A percentile compares a stretch with the other conserved stretches of the same genome.
phyloP scores from a whole-genome alignment of 768 basidiomycete species.

The Leccinum disarticulatum region DNA sequence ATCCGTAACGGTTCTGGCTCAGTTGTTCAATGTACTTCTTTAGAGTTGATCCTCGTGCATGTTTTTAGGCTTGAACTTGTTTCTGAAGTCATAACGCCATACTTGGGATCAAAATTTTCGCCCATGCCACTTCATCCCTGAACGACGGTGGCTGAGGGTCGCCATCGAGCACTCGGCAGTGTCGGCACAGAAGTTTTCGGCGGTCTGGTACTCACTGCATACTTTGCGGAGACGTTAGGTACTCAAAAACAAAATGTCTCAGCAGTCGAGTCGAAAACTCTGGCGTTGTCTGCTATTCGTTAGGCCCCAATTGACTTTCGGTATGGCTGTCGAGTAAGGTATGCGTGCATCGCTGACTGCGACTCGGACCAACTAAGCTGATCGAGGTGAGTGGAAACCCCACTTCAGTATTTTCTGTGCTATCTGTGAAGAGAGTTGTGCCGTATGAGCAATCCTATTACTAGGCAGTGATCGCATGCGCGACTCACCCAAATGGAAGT shows the following conservation, averaged over 20 bases:
- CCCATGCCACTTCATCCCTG: neutral
- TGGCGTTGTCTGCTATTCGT: neutral
- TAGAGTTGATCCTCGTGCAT: neutral
- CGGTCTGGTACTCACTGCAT: neutral
- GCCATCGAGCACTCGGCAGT: neutral
- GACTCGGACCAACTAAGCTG: neutral
- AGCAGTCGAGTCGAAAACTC: neutral
- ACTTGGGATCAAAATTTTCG: no score
- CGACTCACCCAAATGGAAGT: no score
- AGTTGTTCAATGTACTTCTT: neutral
- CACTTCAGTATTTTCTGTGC: neutral
- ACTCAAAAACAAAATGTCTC: no score
- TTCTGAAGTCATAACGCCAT: neutral
- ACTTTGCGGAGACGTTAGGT: no score
- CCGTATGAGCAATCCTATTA: no score
- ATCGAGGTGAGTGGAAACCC: neutral
- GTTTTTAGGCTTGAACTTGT: neutral
- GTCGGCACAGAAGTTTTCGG: neutral
- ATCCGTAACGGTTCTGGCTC: neutral
- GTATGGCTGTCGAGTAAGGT: neutral
- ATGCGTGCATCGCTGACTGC: neutral
- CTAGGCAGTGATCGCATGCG: no score
- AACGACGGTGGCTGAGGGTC: neutral
- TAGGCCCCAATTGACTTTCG: no score
- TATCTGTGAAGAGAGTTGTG: neutral